These are phyloP conservation scores for Colletotrichum sp. DNA, from an alignment of 2,329 filamentous ascomycete species.

Conservation along the genomic window DNA sequence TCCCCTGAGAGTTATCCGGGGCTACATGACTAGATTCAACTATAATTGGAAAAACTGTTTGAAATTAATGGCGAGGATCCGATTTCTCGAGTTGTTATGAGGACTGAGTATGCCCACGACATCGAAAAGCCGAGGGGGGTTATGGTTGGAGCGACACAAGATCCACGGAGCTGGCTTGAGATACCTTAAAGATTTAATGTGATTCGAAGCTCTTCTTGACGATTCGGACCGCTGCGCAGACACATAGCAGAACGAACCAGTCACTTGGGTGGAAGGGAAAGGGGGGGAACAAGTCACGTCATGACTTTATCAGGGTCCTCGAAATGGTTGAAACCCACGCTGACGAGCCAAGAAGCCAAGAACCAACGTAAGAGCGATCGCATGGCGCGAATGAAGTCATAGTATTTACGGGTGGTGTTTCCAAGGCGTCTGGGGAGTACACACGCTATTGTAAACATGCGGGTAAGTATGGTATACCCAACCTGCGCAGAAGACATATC, in stretches of 20 bases:
- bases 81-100: neutral
- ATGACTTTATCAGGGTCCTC: too few species aligned
- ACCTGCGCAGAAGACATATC: neutral
- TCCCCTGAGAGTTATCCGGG: neutral
- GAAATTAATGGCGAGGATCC: fast-evolving
- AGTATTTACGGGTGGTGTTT: too few species aligned
- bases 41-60: neutral
- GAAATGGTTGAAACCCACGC: too few species aligned
- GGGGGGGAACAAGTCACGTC: too few species aligned
- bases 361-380: too few species aligned
- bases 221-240: too few species aligned
- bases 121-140: neutral
- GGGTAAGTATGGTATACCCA: neutral
- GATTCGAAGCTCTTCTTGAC: too few species aligned
- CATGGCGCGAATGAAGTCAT: too few species aligned
- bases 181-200: too few species aligned
- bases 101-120: neutral
- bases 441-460: neutral
- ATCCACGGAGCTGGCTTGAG: too few species aligned
- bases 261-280: neutral
- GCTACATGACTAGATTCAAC: neutral
- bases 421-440: too few species aligned
- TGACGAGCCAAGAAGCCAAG: too few species aligned
- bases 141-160: neutral
- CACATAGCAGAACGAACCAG: neutral